These are phyloP conservation scores for Isabelozyma pseudorhagii DNA, from an alignment of 805 yeast species.

Conservation along the genomic window DNA sequence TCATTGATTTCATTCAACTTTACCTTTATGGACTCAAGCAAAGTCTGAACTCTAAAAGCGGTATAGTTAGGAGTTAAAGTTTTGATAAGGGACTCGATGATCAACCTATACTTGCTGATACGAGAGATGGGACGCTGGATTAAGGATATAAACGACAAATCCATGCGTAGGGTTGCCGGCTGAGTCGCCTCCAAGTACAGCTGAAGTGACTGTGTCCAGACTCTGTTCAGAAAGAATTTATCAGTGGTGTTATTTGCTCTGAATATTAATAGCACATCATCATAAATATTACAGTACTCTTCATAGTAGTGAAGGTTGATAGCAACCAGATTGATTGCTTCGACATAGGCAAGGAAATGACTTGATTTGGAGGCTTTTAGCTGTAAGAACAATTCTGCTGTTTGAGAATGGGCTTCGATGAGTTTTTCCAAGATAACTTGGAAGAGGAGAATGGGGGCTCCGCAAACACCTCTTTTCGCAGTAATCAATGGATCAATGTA, in stretches of 20 bases:
- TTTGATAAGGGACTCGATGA: slow-evolving; percentile 38
- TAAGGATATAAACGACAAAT: slow-evolving; percentile 52
- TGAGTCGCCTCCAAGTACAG: slow-evolving; percentile 42
- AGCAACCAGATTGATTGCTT: not conserved
- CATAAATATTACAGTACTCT: slow-evolving; percentile 30
- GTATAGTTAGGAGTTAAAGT: not conserved
- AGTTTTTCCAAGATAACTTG: not conserved
- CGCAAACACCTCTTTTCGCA: slow-evolving; percentile 5
- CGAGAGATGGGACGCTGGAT: slow-evolving; percentile 53
- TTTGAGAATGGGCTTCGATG: not conserved
- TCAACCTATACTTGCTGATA: slow-evolving; percentile 47
- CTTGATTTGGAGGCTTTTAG: slow-evolving; percentile 11
- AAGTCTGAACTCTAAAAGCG: not conserved
- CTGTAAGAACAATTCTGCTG: not conserved
- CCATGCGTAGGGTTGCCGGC: slow-evolving; percentile 31
- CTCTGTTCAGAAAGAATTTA: slow-evolving; percentile 5
- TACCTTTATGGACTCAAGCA: not conserved
- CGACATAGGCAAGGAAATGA: not conserved
- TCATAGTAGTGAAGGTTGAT: slow-evolving; percentile 22
- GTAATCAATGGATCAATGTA: slow-evolving; percentile 40
- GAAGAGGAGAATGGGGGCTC: slow-evolving; percentile 27
- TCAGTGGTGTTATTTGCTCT: slow-evolving; percentile 19
- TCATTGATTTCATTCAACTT: slow-evolving; percentile 26
- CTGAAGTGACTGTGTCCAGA: slow-evolving; percentile 30
- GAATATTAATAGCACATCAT: slow-evolving; percentile 28